Conservation (phyloP, 306 rosid species). For the Vigna unguiculata region DNA sequence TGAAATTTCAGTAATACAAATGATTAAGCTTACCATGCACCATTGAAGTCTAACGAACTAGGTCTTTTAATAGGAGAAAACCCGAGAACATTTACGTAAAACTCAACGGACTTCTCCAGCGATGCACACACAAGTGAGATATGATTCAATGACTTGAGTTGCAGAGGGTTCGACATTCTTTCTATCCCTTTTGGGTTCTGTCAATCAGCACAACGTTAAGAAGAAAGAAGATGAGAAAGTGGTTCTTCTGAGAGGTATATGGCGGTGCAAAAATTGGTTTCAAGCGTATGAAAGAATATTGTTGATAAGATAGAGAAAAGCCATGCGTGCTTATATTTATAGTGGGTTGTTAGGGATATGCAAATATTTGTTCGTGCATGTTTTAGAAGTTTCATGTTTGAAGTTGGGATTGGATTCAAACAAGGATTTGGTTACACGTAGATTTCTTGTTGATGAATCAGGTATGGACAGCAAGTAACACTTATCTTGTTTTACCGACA, state of each 20-base stretch:
- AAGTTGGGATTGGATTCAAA: constrained; percentile 15
- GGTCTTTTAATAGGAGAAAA: constrained; percentile 57
- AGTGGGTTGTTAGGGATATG: not conserved
- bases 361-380: not conserved
- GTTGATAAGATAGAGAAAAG: not conserved
- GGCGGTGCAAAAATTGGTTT: constrained; percentile 7
- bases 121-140: constrained; percentile 78
- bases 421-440: constrained; percentile 35
- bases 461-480: constrained; percentile 32
- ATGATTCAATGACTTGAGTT: constrained; percentile 79
- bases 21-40: constrained; percentile 48
- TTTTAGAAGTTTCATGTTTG: constrained; percentile 36
- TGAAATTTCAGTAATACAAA: not conserved
- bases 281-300: not conserved
- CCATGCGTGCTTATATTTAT: constrained; percentile 2
- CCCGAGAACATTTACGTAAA: constrained; percentile 75
- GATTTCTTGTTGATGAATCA: constrained; percentile 44
- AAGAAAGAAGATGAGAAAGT: not conserved
- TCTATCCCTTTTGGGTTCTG: not conserved
- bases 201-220: not conserved
- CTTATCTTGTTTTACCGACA: constrained; percentile 40
- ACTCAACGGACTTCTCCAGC: constrained; percentile 64
- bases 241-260: constrained; percentile 12
- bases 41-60: constrained; percentile 46
- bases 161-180: constrained; percentile 62